Evolutionary conservation across 2,329 filamentous ascomycete genomes (phyloP).

Genomic region (Aschersonia sp.): DNA sequence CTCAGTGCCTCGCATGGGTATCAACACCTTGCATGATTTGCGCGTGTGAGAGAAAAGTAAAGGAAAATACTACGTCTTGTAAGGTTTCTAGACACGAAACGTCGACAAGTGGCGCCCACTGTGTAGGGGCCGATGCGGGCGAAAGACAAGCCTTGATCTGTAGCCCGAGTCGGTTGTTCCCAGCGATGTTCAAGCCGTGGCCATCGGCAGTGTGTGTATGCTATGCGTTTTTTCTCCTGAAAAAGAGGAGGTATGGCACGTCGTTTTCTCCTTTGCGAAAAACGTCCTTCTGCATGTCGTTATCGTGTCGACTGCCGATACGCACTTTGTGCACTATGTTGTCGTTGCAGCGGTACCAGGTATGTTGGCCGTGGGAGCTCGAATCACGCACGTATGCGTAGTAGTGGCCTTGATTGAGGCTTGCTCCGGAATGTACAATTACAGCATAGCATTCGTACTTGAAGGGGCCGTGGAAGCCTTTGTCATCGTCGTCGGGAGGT

Average conservation of each 20-base stretch:
- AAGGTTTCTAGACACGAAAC: too few relatives aligned
- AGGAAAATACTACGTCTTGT: too few relatives aligned
- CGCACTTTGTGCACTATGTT: conserved; percentile 23
- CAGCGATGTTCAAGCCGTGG: too few relatives aligned
- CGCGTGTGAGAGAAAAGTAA: too few relatives aligned
- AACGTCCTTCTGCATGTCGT: conserved; percentile 22
- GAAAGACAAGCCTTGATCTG: not conserved
- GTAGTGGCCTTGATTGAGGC: conserved; percentile 66
- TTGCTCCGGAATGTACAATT: conserved; percentile 58
- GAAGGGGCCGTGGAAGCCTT: conserved; percentile 40
- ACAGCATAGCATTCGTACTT: conserved; percentile 80
- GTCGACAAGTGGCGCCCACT: too few relatives aligned
- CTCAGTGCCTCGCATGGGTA: too few relatives aligned
- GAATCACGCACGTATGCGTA: conserved; percentile 53
- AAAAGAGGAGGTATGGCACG: conserved; percentile 34
- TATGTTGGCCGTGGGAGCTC: conserved; percentile 24
- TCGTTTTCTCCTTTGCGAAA: conserved; percentile 21
- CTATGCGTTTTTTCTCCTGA: conserved; percentile 19
- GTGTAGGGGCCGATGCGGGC: too few relatives aligned
- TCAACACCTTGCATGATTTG: too few relatives aligned
- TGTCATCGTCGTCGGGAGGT: conserved; percentile 15
- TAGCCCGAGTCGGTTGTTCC: too few relatives aligned
- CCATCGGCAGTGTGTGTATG: not conserved
- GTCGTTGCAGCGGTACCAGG: conserved; percentile 39
- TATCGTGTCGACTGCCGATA: conserved; percentile 20